Evolutionary conservation across 495 filamentous ascomycete species (phyloP).

Genomic region (Aspergillus homomorphus): DNA sequence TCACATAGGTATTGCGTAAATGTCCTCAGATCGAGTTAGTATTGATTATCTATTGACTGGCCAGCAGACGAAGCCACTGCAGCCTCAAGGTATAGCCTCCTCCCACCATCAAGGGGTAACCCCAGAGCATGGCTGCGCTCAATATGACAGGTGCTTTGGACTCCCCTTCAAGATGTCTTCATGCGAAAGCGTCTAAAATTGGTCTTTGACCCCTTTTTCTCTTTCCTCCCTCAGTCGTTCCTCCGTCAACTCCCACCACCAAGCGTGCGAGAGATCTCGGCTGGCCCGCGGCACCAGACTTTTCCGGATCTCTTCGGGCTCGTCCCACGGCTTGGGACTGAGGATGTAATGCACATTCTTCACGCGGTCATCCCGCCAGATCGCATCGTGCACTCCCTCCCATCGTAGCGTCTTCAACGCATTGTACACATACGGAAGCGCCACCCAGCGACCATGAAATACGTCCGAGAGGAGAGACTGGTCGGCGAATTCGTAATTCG

Average conservation of each 20-base stretch:
- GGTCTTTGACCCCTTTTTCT: constrained; percentile 22
- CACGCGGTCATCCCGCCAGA: constrained; percentile 73
- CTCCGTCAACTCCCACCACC: constrained; percentile 62
- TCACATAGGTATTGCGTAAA: too few relatives aligned
- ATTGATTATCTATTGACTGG: too few relatives aligned
- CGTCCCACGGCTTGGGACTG: constrained; percentile 80
- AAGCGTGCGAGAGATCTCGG: constrained; percentile 44
- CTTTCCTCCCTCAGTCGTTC: constrained; percentile 53
- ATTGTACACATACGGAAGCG: constrained; percentile 77
- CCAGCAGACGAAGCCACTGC: neutral
- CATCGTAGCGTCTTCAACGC: constrained; percentile 74
- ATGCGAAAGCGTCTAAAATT: neutral
- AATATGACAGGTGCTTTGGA: neutral
- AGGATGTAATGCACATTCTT: constrained; percentile 82
- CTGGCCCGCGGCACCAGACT: constrained; percentile 1
- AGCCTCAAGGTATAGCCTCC: neutral
- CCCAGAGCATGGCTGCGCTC: neutral
- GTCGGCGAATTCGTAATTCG: constrained; percentile 69
- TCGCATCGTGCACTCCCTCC: constrained; percentile 62
- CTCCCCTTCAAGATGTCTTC: neutral
- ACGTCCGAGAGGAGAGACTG: constrained; percentile 67
- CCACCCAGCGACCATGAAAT: constrained; percentile 66
- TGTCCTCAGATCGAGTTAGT: too few relatives aligned
- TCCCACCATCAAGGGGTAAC: too few relatives aligned
- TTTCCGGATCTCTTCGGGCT: constrained; percentile 32